Base-by-base conservation (phyloP, 2,329 filamentous ascomycete genomes). In the Claviceps pazoutovae region DNA sequence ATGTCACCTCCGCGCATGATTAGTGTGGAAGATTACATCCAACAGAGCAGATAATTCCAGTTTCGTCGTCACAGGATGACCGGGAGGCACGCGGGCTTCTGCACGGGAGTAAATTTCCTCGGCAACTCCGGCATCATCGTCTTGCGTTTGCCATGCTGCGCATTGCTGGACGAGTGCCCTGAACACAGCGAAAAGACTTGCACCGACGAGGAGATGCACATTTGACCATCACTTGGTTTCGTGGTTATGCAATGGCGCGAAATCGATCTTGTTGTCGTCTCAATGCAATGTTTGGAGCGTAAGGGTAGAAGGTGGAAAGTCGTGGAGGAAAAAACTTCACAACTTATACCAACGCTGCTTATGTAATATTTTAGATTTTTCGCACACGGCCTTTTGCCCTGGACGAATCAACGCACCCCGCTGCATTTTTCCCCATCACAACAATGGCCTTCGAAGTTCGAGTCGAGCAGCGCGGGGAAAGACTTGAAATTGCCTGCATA, bases 331-430 rank as follows among this genome's bases (percentile, higher is more conserved):
- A 52, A 49, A 52, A 42, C 16, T 52, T 52, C 26, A 1, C 21
- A 4, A 6, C 14, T 17, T 30, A 5, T 19, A 4, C 9, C 9
- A 11, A 34, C 13, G 39, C 19, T 48, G 50, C 38, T 52, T 49
- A 52, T 48, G 51, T 52, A 52, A 52, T 44, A 19, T 7, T 8
- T 2, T 48, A 13, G 1, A 41, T 48, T 41, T 41, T 26, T 23
- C 42, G 16, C 14, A n/a, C 14, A 41, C 26, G 4, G 7, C 23
- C 7, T 34, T 30, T 17, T 36, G 1, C 23, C 44, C 26, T 36
- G 30, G n/a, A 4, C 44, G 42, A 44, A 23, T 14, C 19, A 16
- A 44, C 19, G 19, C 30, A 34, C 3, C 26, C 26, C 30, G 30
- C 30, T 34, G 8, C 30, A 11, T 34, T 34, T 34, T 34, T 11